A percentile compares a stretch with the other conserved stretches of the same genome.
Evolutionary conservation across 2,329 filamentous ascomycete genomes (phyloP).

Genomic region (Rutstroemia sp.): DNA sequence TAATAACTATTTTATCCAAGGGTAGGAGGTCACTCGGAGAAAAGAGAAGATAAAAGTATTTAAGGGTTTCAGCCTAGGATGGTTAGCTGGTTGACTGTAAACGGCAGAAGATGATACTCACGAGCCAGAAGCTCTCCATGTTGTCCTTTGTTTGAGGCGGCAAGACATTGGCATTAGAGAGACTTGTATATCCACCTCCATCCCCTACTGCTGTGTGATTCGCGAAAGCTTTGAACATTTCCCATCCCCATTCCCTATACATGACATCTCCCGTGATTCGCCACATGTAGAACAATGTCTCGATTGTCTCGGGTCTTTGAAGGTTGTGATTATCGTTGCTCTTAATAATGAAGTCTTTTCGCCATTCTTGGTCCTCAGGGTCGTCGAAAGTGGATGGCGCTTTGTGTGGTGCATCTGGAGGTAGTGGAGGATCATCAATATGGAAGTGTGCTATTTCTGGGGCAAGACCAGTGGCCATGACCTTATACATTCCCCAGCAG

Average conservation of each 20-base stretch:
- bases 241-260: constrained; percentile 96
- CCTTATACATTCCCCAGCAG: constrained; percentile 96
- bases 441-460: constrained; percentile 92
- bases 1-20: constrained; percentile 81
- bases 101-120: constrained; percentile 36
- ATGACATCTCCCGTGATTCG: constrained; percentile 84
- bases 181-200: constrained; percentile 72
- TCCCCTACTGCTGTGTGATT: constrained; percentile 75
- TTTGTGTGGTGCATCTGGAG: constrained; percentile 47
- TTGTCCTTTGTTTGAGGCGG: constrained; percentile 72
- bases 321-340: constrained; percentile 84
- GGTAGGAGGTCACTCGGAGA: constrained; percentile 75
- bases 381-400: constrained; percentile 44
- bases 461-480: constrained; percentile 83
- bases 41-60: constrained; percentile 96
- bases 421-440: constrained; percentile 59
- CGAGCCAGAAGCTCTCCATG: constrained; percentile 99
- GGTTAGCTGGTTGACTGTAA: constrained; percentile 12
- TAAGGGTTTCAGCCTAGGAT: constrained; percentile 82
- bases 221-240: constrained; percentile 92
- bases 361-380: constrained; percentile 54
- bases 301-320: constrained; percentile 93
- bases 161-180: constrained; percentile 65
- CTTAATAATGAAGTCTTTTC: constrained; percentile 73
- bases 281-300: constrained; percentile 97